Base-by-base conservation (phyloP, 768 basidiomycete species). In the Auricularia auricula-judae region DNA sequence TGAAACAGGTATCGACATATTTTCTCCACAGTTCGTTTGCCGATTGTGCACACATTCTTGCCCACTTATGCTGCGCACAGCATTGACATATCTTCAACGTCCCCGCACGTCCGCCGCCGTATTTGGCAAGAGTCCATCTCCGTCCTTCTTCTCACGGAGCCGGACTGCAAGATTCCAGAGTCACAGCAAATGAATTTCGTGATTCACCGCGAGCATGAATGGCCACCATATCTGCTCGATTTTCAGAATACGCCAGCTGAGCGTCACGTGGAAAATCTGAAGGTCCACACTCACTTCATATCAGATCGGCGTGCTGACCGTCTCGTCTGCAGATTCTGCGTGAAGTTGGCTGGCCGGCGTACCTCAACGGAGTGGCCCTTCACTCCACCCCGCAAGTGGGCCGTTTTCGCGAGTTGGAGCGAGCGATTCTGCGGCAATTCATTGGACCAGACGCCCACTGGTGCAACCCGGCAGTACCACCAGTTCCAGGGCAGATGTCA, bases 71-170 rank as follows among this genome's bases (percentile, higher is more conserved):
- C 36, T 36, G n/a, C 10, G 34, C 10, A 3, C 63, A 89, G 87
- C 8, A 69, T 89, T 66, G 84, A 87, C 70, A 73, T 83, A 44
- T 82, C 85, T 0, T 66, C 78, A 2, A 73, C 77, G 0, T 88
- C 85, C 0, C 73, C 80, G 4, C 90, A 92, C 71, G 78, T 82
- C 16, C 83, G 78, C 65, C 81, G 88, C 16, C 81, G 90, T 3
- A 87, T 92, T 14, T 89, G 88, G 87, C 89, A 92, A 71, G 90
- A 92, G 73, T 80, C 87, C 3, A 78, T 91, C 29, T 81, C 86
- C 0, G 80, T 85, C 1, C 75, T 92, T 18, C 73, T 91, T 16
- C 78, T 91, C 36, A 87, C 86, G 0, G 80, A 76, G 64, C 76
- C 82, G 0, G 79, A 81, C 8, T 84, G 82, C 70, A 75, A 76